Evolutionary conservation across 202 grass and related monocot species (phyloP).

Genomic region (Schoenoplectus tabernaemontani): DNA sequence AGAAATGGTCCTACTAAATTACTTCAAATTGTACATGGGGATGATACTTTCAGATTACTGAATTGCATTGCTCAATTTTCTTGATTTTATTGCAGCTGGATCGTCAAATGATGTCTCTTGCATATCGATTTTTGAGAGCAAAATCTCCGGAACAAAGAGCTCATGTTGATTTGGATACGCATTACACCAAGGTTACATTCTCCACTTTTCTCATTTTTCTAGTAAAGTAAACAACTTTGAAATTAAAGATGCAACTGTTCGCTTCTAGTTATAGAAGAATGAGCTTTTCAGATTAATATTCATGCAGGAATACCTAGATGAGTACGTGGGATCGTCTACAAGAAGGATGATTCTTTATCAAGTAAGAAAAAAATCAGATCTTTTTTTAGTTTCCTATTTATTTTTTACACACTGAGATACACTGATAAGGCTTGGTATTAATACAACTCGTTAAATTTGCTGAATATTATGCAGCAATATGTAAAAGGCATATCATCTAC

Average conservation of each 20-base stretch:
- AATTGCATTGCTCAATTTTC: neutral
- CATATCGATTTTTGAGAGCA: conserved; percentile 80
- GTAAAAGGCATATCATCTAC: conserved; percentile 77
- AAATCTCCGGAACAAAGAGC: conserved; percentile 86
- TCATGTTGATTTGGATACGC: conserved; percentile 82
- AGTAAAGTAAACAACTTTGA: neutral
- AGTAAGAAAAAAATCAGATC: conserved; percentile 35
- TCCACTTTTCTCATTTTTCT: neutral
- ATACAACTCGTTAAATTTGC: conserved; percentile 1
- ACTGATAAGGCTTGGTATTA: conserved; percentile 2
- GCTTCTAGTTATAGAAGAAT: neutral
- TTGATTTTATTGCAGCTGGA: conserved; percentile 48
- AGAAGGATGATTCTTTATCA: conserved; percentile 80
- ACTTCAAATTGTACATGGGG: neutral
- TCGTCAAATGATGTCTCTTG: conserved; percentile 72
- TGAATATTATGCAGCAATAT: conserved; percentile 47
- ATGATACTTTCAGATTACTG: neutral
- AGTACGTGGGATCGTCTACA: conserved; percentile 61
- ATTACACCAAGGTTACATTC: conserved; percentile 73
- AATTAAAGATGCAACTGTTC: neutral
- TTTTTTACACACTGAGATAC: neutral
- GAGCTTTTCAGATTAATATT: neutral
- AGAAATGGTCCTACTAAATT: neutral
- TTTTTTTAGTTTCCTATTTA: neutral
- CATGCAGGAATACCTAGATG: conserved; percentile 89